Evolutionary conservation across 2,329 filamentous ascomycete genomes (phyloP).

Genomic region (Penicillium sp.): DNA sequence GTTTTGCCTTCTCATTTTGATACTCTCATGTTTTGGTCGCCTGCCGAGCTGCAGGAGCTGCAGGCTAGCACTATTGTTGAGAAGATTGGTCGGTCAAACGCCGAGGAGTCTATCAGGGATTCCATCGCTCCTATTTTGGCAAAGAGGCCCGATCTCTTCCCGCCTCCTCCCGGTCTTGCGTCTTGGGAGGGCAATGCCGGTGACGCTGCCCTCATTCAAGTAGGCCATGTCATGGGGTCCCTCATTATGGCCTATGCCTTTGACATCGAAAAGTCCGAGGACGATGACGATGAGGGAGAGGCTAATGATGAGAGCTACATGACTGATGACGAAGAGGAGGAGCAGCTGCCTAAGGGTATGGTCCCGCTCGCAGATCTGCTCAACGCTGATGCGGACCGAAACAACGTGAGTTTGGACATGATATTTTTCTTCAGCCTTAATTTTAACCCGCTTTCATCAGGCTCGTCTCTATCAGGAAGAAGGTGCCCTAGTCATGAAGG

Average conservation of each 20-base stretch:
- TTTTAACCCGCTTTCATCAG: slow-evolving; percentile 28
- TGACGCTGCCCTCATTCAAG: slow-evolving; percentile 50
- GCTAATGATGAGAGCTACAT: slow-evolving; percentile 49
- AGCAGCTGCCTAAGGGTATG: slow-evolving; percentile 74
- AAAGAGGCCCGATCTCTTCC: slow-evolving; percentile 45
- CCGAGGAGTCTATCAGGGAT: slow-evolving; percentile 67
- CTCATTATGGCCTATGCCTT: slow-evolving; percentile 93
- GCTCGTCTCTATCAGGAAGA: slow-evolving; percentile 63
- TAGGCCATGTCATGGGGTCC: slow-evolving; percentile 79
- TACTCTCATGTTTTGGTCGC: slow-evolving; percentile 87
- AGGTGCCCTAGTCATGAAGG: slow-evolving; percentile 65
- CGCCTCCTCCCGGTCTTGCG: slow-evolving; percentile 38
- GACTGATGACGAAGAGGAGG: slow-evolving; percentile 67
- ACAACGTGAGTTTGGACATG: slow-evolving; percentile 61
- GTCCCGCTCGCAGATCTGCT: slow-evolving; percentile 87
- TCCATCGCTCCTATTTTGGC: slow-evolving; percentile 55
- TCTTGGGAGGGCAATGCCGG: slow-evolving; percentile 43
- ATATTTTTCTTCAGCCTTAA: neutral
- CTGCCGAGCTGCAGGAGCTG: slow-evolving; percentile 67
- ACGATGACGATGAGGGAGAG: slow-evolving; percentile 58
- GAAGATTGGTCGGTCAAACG: slow-evolving; percentile 73
- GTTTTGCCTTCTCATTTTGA: slow-evolving; percentile 72
- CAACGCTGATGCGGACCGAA: slow-evolving; percentile 78
- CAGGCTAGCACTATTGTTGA: slow-evolving; percentile 73
- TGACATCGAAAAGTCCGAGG: slow-evolving; percentile 65